Evolutionary conservation across 2,329 filamentous ascomycete species (phyloP).

Genomic region (Scleromitrula shiraiana): DNA sequence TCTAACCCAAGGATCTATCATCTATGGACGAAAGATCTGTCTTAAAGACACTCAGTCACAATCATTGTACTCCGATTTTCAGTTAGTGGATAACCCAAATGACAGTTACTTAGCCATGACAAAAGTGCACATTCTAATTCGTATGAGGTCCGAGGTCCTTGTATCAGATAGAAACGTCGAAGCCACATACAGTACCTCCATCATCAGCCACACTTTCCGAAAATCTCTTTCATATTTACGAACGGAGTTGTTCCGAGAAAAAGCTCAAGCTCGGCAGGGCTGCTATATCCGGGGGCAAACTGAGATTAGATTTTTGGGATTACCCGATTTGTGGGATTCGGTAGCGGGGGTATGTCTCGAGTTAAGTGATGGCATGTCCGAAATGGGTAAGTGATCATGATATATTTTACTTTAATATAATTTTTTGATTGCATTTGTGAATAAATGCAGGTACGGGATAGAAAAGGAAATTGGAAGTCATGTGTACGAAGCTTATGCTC

Average conservation of each 20-base stretch:
- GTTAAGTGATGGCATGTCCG: conserved; percentile 3
- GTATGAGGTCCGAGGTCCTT: neutral
- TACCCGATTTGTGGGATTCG: conserved; percentile 7
- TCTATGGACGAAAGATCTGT: neutral
- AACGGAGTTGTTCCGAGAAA: conserved; percentile 10
- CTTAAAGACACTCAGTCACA: too few species aligned
- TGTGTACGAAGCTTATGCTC: neutral
- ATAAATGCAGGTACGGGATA: conserved; percentile 2
- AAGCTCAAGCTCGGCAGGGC: conserved; percentile 4
- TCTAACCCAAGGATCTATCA: neutral
- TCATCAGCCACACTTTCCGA: neutral
- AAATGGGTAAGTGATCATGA: neutral
- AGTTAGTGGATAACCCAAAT: too few species aligned
- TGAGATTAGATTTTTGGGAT: conserved; percentile 11
- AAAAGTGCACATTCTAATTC: neutral
- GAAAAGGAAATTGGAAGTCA: neutral
- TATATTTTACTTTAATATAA: conserved; percentile 5
- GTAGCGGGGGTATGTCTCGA: conserved; percentile 5
- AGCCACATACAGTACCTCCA: conserved; percentile 4
- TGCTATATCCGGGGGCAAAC: neutral
- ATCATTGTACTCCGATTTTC: too few species aligned
- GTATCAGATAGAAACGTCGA: conserved; percentile 8
- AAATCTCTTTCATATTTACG: neutral
- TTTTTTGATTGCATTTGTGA: conserved; percentile 5
- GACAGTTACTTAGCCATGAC: too few species aligned